Conservation (phyloP, 768 basidiomycete species). For the Suillus fuscotomentosus region DNA sequence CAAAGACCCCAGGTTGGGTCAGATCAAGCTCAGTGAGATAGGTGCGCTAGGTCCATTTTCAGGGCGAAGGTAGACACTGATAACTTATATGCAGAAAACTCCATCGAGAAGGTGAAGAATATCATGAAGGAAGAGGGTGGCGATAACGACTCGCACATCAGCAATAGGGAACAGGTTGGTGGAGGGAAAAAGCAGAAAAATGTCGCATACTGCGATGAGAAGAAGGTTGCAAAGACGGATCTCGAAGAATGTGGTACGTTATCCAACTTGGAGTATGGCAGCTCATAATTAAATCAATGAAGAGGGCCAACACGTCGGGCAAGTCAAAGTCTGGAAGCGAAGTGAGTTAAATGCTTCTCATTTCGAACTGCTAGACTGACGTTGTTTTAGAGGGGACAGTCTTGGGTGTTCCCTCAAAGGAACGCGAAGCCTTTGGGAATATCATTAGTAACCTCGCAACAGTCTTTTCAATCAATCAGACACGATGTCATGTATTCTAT, state of each 20-base stretch:
- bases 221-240: conserved; percentile 8
- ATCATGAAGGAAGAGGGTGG: conserved; percentile 5
- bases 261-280: neutral
- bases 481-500: conserved; percentile 13
- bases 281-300: neutral
- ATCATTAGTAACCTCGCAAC: conserved; percentile 9
- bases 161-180: conserved; percentile 6
- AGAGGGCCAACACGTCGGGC: neutral
- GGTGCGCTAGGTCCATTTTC: neutral
- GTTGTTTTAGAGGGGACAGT: conserved; percentile 2
- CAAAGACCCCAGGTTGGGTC: conserved; percentile 1
- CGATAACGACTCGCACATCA: neutral
- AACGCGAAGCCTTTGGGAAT: conserved; percentile 7
- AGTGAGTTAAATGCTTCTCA: neutral
- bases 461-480: conserved; percentile 6
- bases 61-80: neutral
- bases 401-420: neutral
- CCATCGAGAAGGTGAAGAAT: conserved; percentile 6
- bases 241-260: conserved; percentile 11
- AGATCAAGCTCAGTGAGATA: conserved; percentile 1
- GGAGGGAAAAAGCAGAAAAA: conserved; percentile 13
- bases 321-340: conserved; percentile 1
- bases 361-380: neutral
- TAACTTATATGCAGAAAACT: neutral
- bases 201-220: conserved; percentile 12